Evolutionary conservation across 2,329 filamentous ascomycete genomes (phyloP), one percentile per base, ranked within the genome.

Genomic region (Aspergillus carbonarius): DNA sequence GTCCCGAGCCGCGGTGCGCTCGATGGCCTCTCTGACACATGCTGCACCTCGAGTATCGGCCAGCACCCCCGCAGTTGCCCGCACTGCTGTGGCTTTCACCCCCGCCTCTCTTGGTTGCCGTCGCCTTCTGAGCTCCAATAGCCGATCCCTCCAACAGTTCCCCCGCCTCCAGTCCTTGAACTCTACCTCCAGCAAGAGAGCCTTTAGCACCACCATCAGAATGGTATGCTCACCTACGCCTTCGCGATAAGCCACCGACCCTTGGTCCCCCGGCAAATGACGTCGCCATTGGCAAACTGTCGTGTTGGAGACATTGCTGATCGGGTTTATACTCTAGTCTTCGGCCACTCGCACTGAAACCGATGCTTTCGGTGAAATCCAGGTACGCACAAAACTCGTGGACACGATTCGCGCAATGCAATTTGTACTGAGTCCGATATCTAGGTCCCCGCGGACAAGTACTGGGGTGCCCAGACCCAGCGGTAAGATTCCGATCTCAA

Each of bases 381-480:
- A 96, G 74, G 79, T 81, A 61, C 64, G 73, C 20, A n/a, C 18
- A 6, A 40, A 17, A 23, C 17, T 17, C 32, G n/a, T 57, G 20
- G 7, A 53, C 4, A 15, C 17, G 27, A n/a, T 32, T 20, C 15
- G 30, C 10, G 23, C 17, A 56, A 34, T 54, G 23, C 25, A 35
- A 17, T 18, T 48, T 63, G 70, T 56, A 69, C 47, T 18, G 30
- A 18, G 48, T 44, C 35, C 13, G 34, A 40, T 39, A 48, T 50
- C 48, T 62, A 79, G 82, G 93, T 98, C 68, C 85, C 90, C 42
- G 84, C 85, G 65, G 92, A 96, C 86, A 93, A 90, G 83, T 99
- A 99, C 85, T 99, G 95, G 93, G 95, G 95, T 74, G 93, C 93
- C 61, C 93, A 97, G 84, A 97, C 93, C 55, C 90, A 97, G 85